Conservation (phyloP, 2,329 filamentous ascomycete species). For the Colletotrichum gloeosporioides region DNA sequence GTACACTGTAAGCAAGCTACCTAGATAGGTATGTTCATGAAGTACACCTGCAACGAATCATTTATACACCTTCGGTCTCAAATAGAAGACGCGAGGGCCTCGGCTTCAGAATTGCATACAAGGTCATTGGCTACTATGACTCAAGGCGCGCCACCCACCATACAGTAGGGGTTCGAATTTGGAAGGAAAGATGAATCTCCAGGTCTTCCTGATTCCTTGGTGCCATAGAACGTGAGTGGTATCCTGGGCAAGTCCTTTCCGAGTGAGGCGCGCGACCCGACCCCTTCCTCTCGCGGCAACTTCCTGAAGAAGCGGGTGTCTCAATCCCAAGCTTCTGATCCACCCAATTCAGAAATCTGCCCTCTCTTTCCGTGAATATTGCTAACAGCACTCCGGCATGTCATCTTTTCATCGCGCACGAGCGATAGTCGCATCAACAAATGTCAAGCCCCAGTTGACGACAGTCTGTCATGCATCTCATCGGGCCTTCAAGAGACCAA, state of each 20-base stretch:
- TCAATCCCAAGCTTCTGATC: not conserved
- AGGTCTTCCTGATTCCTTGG: not conserved
- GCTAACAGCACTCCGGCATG: not conserved
- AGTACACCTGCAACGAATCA: not conserved
- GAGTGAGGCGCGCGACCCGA: not conserved
- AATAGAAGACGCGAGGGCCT: not conserved
- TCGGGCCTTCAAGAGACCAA: not conserved
- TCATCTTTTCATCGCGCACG: not conserved
- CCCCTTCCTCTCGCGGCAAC: not conserved
- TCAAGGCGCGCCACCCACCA: not conserved
- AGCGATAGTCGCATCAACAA: not conserved
- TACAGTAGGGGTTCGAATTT: not conserved
- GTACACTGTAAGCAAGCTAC: not conserved
- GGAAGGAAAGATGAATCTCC: not conserved
- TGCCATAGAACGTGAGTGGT: not conserved
- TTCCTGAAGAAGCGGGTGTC: not conserved
- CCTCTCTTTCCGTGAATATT: not conserved
- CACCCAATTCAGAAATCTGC: not conserved
- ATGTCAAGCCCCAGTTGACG: not conserved
- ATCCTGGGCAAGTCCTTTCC: not conserved
- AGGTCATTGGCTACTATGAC: not conserved
- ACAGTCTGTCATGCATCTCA: not conserved
- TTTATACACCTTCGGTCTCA: not conserved
- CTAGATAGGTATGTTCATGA: not conserved
- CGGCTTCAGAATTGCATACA: not conserved